Evolutionary conservation across 257 asterid species (phyloP).

Genomic region (Avicennia marina): DNA sequence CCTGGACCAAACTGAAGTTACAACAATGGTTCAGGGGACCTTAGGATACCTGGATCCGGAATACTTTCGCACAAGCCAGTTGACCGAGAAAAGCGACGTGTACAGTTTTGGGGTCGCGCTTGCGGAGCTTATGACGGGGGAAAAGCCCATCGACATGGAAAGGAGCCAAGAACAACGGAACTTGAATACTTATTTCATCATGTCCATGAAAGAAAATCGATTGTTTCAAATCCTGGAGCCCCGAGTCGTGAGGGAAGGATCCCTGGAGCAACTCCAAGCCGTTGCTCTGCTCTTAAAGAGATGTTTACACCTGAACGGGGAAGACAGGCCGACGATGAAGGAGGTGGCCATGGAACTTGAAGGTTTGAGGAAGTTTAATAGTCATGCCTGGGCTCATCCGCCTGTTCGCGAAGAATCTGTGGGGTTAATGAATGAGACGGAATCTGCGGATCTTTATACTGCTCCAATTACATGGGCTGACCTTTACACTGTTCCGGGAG

Average conservation of each 20-base stretch:
- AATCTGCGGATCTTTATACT: no score
- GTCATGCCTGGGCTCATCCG: no score
- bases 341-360: no score
- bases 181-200: slow-evolving; percentile 36
- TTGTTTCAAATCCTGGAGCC: slow-evolving; percentile 55
- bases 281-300: slow-evolving; percentile 44
- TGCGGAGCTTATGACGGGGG: slow-evolving; percentile 64
- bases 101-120: no score
- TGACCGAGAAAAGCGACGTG: no score
- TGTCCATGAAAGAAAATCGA: slow-evolving; percentile 39
- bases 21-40: slow-evolving; percentile 65
- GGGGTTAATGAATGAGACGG: no score
- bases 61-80: no score
- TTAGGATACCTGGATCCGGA: no score
- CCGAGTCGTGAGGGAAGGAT: slow-evolving; percentile 52
- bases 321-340: slow-evolving; percentile 68
- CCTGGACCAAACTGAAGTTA: slow-evolving; percentile 60
- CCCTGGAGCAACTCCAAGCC: slow-evolving; percentile 46
- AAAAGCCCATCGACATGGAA: slow-evolving; percentile 45
- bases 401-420: no score
- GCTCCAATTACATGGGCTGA: no score
- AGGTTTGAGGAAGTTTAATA: no score
- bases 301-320: slow-evolving; percentile 43
- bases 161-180: slow-evolving; percentile 40
- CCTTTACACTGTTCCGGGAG: no score